These are phyloP conservation scores for Fraxinus xanthoxyloides DNA, from an alignment of 305 asterid genomes.

Conservation along the genomic window DNA sequence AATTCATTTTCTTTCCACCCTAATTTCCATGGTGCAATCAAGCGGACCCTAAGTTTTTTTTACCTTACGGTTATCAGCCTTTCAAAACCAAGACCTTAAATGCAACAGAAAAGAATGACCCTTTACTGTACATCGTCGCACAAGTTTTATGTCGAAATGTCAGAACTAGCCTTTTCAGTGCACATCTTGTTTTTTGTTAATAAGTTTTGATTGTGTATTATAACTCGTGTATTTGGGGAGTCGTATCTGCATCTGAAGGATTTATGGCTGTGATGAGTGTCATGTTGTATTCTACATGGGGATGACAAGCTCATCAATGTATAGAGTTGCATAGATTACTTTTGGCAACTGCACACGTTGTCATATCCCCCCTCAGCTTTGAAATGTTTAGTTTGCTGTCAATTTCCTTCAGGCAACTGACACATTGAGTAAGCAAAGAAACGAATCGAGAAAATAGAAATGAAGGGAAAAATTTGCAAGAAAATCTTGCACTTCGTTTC, in stretches of 20 bases:
- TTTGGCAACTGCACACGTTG: background rate
- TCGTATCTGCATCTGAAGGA: background rate
- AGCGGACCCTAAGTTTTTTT: background rate
- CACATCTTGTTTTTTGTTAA: background rate
- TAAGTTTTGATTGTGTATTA: background rate
- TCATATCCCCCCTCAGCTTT: background rate
- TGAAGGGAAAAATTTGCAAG: background rate
- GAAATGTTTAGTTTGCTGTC: background rate
- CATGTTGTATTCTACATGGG: background rate
- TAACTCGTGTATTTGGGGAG: background rate
- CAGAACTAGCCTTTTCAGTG: background rate
- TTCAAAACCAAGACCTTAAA: background rate
- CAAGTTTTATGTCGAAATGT: background rate
- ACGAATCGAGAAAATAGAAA: background rate
- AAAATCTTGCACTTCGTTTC: slow-evolving; percentile 7
- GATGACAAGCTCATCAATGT: background rate
- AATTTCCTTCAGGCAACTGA: background rate
- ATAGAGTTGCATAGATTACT: background rate
- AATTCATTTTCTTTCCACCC: no score
- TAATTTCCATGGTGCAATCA: no score
- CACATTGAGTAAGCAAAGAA: background rate
- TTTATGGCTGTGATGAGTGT: background rate
- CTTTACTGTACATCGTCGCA: background rate
- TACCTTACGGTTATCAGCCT: background rate
- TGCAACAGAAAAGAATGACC: background rate